These are phyloP conservation scores for Paxillus ammoniavirescens DNA, from an alignment of 768 basidiomycete genomes.

Conservation along the genomic window DNA sequence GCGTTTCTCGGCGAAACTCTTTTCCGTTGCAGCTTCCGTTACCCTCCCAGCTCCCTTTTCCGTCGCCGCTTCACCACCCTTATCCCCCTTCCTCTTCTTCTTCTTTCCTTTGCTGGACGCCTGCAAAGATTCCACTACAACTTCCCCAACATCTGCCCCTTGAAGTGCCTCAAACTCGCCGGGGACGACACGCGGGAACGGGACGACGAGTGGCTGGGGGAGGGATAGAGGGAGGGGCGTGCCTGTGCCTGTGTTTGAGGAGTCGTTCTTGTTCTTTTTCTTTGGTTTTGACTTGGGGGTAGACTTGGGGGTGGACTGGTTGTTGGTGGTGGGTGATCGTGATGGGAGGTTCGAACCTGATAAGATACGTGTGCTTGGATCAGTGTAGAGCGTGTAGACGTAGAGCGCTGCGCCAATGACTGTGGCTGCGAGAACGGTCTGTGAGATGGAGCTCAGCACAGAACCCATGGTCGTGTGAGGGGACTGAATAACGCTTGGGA, in stretches of 20 bases:
- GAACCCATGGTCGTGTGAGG: constrained; percentile 39
- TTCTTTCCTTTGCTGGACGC: constrained; percentile 38
- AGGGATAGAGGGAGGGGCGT: not conserved
- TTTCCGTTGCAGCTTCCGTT: no score
- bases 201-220: constrained; percentile 25
- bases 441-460: constrained; percentile 44
- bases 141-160: constrained; percentile 5
- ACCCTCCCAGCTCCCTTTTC: constrained; percentile 31
- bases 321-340: not conserved
- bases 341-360: not conserved
- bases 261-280: constrained; percentile 21
- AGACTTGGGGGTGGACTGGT: not conserved
- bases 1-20: no score
- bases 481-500: no score
- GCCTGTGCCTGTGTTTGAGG: no score
- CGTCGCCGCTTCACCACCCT: no score
- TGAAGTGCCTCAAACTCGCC: constrained; percentile 40
- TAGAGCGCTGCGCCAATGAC: constrained; percentile 42
- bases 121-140: not conserved
- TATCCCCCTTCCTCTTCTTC: constrained; percentile 43
- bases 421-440: constrained; percentile 36
- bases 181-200: constrained; percentile 42
- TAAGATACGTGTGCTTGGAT: not conserved
- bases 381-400: constrained; percentile 32
- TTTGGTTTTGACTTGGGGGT: constrained; percentile 29